Conservation (phyloP, 2,329 filamentous ascomycete species). For the Aspergillus fumigatus region DNA sequence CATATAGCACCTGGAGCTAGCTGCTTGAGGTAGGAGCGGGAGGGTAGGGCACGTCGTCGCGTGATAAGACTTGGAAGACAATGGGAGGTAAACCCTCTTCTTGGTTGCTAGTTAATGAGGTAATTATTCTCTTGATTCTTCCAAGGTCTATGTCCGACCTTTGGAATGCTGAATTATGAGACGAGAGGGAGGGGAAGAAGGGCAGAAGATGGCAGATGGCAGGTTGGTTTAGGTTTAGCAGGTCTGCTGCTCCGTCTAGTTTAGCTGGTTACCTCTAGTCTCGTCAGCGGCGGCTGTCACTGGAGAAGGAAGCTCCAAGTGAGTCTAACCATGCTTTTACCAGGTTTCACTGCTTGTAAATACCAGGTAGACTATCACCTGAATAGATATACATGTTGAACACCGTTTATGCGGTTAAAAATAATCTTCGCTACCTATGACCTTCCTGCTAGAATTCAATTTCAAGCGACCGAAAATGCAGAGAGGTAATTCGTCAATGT, state of each 20-base stretch:
- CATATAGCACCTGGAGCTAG: conserved; percentile 16
- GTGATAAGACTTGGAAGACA: conserved; percentile 19
- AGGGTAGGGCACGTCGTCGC: conserved; percentile 23
- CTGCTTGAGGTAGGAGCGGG: conserved; percentile 13
- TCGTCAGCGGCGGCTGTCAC: background rate
- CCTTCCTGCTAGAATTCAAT: background rate
- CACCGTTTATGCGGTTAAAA: background rate
- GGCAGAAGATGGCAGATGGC: conserved; percentile 1
- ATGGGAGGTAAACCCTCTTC: background rate
- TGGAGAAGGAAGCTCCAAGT: background rate
- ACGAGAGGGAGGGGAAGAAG: background rate
- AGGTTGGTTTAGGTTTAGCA: background rate
- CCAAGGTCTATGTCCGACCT: background rate
- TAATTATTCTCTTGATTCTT: background rate
- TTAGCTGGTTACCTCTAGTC: background rate
- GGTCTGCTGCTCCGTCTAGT: background rate
- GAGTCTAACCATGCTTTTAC: background rate
- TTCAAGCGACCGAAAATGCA: background rate
- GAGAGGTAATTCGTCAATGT: background rate
- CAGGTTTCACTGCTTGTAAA: background rate
- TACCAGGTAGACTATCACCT: background rate
- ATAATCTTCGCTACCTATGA: background rate
- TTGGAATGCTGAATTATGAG: conserved; percentile 1
- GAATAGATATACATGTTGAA: background rate
- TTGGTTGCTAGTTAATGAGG: background rate